A percentile compares a stretch with the other conserved stretches of the same genome.
These are phyloP conservation scores for Talaromyces sp. DNA, from an alignment of 2,329 filamentous ascomycete genomes.

Conservation along the genomic window DNA sequence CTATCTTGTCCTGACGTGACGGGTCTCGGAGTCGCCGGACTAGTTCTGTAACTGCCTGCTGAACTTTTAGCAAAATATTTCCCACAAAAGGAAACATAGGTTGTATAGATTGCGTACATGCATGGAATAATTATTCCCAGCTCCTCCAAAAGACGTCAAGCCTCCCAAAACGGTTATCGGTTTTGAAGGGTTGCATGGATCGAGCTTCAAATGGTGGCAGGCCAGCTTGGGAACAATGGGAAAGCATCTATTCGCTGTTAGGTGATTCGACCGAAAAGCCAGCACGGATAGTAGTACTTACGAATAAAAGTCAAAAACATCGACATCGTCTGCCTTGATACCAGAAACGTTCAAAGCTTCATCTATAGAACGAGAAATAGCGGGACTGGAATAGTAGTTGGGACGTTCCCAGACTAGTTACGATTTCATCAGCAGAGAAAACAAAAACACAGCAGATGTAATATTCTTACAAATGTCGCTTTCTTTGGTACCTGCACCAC, in stretches of 20 bases:
- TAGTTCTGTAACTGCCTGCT: slow-evolving; percentile 52
- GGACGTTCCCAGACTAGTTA: slow-evolving; percentile 57
- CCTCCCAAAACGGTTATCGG: slow-evolving; percentile 61
- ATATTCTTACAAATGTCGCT: slow-evolving; percentile 46
- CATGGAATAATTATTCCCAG: slow-evolving; percentile 68
- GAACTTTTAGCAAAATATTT: not conserved
- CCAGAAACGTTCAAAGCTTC: slow-evolving; percentile 47
- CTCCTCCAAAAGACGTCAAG: slow-evolving; percentile 64
- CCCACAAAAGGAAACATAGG: slow-evolving; percentile 21
- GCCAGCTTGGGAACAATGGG: slow-evolving; percentile 66
- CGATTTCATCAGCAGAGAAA: not conserved
- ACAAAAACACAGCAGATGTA: not conserved
- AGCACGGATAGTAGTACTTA: slow-evolving; percentile 18
- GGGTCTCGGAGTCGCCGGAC: slow-evolving; percentile 46
- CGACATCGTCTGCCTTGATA: slow-evolving; percentile 49
- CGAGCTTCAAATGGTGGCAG: slow-evolving; percentile 54
- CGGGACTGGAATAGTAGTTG: slow-evolving; percentile 54
- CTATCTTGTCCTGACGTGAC: slow-evolving; percentile 41
- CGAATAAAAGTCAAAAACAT: slow-evolving; percentile 63
- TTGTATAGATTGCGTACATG: slow-evolving; percentile 42
- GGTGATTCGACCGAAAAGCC: not conserved
- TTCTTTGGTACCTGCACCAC: slow-evolving; percentile 60
- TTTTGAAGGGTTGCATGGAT: slow-evolving; percentile 43
- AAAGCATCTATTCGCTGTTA: slow-evolving; percentile 51
- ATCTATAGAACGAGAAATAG: slow-evolving; percentile 56